Base-by-base conservation (phyloP, 805 yeast species). In the Pichia sporocuriosa region DNA sequence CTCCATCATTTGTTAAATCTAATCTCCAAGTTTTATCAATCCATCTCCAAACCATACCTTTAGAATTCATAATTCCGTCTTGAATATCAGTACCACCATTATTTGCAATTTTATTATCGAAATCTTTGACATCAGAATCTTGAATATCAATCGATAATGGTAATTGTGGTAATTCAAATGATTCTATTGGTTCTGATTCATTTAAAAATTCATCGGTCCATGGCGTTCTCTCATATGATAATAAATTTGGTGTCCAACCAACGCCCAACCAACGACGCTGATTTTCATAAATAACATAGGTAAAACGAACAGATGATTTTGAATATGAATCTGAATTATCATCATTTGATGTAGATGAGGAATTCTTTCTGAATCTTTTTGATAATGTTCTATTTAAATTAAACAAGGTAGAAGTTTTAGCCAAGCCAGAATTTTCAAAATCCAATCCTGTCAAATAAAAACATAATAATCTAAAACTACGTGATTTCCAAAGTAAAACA, bases 131-230 rank as follows among this genome's bases (percentile, higher is more conserved):
- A 4, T 35, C 38, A 16, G 29, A 9, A 26, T 43, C 45, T 34
- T 43, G 45, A 4, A 43, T 2, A 38, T 43, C 45, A 3, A 39
- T 39, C 1, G 45, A 43, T 21, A 43, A 16, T 15, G 45, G 45
- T 21, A 82, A 73, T 45, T 80, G 86, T 4, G 98, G 97, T 43
- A 90, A 67, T 58, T 79, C 77, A 62, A 90, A 90, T 16, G 71
- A 64, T 6, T 83, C 93, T 16, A 89, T 81, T 8, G 88, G 69
- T 6, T 83, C 77, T 1, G 86, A 75, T 58, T 88, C 96, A 61
- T 89, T 90, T 48, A 88, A 68, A 56, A 88, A 89, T 60, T 89
- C 97, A 59, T 90, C 98, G 0, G 97, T 89, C 97, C 97, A 90
- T 4, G 97, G 82, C 0, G 95, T 81, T 57, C 98, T 75, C 64